phyloP scores from a whole-genome alignment of 2,329 filamentous ascomycete species.

The Blastomyces silverae region DNA sequence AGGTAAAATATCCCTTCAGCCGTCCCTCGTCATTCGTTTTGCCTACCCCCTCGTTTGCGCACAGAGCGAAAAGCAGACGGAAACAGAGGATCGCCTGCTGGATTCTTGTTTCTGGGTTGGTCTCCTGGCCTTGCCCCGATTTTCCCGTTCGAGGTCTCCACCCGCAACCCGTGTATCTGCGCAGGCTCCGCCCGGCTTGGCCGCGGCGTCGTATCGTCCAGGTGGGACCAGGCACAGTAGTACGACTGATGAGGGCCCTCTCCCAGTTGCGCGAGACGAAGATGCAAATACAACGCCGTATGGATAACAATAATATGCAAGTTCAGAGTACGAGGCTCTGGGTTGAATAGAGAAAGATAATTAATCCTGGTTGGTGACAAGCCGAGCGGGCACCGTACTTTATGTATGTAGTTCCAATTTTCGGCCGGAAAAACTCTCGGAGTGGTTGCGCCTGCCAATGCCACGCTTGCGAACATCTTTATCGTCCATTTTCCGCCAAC shows the following conservation, averaged over 20 bases:
- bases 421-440: too few species aligned
- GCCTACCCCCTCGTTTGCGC: not conserved
- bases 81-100: not conserved
- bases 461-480: too few species aligned
- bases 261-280: not conserved
- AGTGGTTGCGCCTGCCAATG: too few species aligned
- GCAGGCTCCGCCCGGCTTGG: not conserved
- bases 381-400: too few species aligned
- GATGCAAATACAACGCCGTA: not conserved
- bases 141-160: not conserved
- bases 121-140: not conserved
- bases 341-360: not conserved
- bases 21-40: not conserved
- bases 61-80: not conserved
- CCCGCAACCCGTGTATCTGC: not conserved
- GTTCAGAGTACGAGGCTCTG: not conserved
- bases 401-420: too few species aligned
- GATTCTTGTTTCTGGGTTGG: too few species aligned
- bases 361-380: too few species aligned
- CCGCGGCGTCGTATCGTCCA: not conserved
- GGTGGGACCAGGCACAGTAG: too few species aligned
- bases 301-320: not conserved
- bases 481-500: too few species aligned
- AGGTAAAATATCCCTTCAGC: not conserved
- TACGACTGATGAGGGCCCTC: too few species aligned